Conservation (phyloP, 331 rosid genomes). For the Arachis monticola region DNA sequence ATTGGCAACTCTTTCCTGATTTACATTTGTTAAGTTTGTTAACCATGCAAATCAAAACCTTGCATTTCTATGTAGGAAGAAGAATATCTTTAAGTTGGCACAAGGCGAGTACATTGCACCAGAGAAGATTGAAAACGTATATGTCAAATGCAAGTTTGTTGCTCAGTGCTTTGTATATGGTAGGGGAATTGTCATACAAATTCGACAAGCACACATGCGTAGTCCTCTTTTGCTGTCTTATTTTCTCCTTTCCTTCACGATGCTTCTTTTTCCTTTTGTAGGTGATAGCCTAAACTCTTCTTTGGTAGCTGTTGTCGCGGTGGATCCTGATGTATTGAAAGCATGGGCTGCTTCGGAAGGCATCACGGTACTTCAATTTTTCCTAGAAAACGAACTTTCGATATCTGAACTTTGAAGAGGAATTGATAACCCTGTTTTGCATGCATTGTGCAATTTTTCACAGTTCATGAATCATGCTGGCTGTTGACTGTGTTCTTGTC, state of each 20-base stretch:
- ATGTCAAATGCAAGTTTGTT: constrained; percentile 84
- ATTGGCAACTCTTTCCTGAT: not conserved
- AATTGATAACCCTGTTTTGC: not conserved
- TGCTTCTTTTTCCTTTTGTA: constrained; percentile 43
- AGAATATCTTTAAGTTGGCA: constrained; percentile 97
- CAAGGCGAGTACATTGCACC: constrained; percentile 99
- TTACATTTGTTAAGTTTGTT: not conserved
- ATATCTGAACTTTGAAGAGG: constrained; percentile 10
- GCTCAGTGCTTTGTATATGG: constrained; percentile 92
- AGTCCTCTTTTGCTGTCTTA: not conserved
- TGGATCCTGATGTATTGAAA: constrained; percentile 75
- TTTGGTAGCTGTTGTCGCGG: constrained; percentile 83
- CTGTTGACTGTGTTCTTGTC: constrained; percentile 9
- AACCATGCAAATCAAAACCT: constrained; percentile 25
- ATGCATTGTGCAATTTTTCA: constrained; percentile 1
- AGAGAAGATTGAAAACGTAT: constrained; percentile 94
- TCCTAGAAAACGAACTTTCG: not conserved
- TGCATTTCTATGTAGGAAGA: constrained; percentile 67
- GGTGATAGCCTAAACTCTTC: constrained; percentile 96
- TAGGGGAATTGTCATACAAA: constrained; percentile 46
- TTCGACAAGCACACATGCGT: not conserved
- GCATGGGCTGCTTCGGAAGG: constrained; percentile 92
- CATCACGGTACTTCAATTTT: constrained; percentile 60
- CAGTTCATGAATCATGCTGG: not conserved
- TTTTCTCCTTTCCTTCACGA: constrained; percentile 26